Evolutionary conservation across 192 early-diverging fungal species (phyloP).

Genomic region (Phlyctochytrium bullatum): DNA sequence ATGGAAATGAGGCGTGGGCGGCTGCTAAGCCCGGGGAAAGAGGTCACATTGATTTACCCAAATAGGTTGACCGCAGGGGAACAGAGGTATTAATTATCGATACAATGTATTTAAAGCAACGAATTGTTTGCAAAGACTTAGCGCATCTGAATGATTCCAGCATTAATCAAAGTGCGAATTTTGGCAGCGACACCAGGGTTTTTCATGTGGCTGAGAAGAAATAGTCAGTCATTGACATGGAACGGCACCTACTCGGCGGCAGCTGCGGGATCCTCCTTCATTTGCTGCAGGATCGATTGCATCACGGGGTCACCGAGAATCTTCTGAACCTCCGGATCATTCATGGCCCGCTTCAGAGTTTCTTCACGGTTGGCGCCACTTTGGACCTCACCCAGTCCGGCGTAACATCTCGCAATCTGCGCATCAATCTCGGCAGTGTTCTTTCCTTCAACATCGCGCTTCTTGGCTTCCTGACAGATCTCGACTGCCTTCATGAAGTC

Average conservation of each 20-base stretch:
- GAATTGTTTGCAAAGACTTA: constrained; percentile 10
- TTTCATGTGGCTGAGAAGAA: constrained; percentile 72
- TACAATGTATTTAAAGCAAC: no score
- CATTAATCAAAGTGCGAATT: constrained; percentile 87
- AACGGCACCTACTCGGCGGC: constrained; percentile 65
- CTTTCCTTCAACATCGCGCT: constrained; percentile 80
- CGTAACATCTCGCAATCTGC: constrained; percentile 72
- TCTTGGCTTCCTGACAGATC: constrained; percentile 72
- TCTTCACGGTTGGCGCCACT: constrained; percentile 71
- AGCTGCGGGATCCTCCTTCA: constrained; percentile 93
- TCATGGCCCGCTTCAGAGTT: constrained; percentile 76
- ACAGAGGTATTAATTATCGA: no score
- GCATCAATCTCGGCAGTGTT: constrained; percentile 80
- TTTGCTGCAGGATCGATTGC: constrained; percentile 95
- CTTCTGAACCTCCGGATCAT: constrained; percentile 86
- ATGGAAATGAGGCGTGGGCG: no score
- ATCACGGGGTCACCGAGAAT: constrained; percentile 93
- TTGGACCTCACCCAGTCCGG: constrained; percentile 64
- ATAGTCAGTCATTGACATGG: background rate
- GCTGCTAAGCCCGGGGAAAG: no score
- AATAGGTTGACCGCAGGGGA: no score
- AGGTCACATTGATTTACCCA: no score
- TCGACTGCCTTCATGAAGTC: constrained; percentile 85
- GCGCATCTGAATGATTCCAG: constrained; percentile 61
- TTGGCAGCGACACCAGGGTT: constrained; percentile 92